Base-by-base conservation (phyloP, 805 yeast species). In the Schwanniomyces vanrijiae region DNA sequence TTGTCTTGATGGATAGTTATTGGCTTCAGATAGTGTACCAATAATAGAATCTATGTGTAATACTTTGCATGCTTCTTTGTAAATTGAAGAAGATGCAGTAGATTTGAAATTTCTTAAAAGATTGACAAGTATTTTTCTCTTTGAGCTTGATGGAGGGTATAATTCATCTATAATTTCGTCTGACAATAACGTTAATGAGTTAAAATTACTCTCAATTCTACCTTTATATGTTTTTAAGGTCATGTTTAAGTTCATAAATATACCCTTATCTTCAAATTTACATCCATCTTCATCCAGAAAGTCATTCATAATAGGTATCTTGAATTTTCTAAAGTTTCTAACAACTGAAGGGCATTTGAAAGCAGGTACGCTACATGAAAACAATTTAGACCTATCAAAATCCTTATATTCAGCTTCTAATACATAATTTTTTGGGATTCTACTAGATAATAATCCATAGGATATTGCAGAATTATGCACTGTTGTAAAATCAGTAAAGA, bases 401-500 rank as follows among this genome's bases (percentile, higher is more conserved):
- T 14, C 19, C 10, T 10, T 16, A 4, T 16, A 16, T n/a, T 22
- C 31, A 21, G 25, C 46, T 26, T 39, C 42, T 29, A 47, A 25
- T 3, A 14, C n/a, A 31, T 44, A 48, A 16, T 42, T 37, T 14
- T 29, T 31, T 5, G 44, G 40, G 11, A 44, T 45, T 5, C 24
- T 42, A 11, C 42, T 25, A 13, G 48, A 43, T 5, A 44, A 14
- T 40, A 49, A 14, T 4, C 33, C 42, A 10, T 38, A 19, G 11
- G 41, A 16, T 6, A 45, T 42, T 9, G 52, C 43, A 7, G 52
- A 37, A 22, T 42, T 43, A 11, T 21, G 21, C 20, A 40, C 38
- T 11, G n/a, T 16, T 18, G 54, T 50, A 40, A 53, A 53, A 42
- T 53, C 56, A 3, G 56, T 51, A 13, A 49, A 50, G 9, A 49